Conservation (phyloP, 164 flowering plant species). For the Nelumbo lutea region DNA sequence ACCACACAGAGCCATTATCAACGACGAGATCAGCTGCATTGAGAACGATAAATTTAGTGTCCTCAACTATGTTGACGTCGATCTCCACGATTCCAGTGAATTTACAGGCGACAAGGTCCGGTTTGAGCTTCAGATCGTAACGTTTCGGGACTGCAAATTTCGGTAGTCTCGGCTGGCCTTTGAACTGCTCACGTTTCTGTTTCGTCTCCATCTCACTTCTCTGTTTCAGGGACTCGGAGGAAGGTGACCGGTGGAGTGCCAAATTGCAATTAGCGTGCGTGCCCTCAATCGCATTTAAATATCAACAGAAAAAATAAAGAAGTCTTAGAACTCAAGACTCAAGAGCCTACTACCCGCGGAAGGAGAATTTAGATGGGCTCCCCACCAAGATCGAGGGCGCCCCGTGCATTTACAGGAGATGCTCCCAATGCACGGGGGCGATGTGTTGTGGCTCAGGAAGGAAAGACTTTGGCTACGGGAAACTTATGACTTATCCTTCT, state of each 20-base stretch:
- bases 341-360: too few species aligned
- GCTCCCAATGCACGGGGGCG: too few species aligned
- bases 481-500: too few species aligned
- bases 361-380: too few species aligned
- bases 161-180: conserved; percentile 50
- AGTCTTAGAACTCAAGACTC: too few species aligned
- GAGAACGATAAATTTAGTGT: background rate
- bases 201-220: conserved; percentile 1
- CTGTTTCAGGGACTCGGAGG: background rate
- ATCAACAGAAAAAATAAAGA: too few species aligned
- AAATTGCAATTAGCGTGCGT: too few species aligned
- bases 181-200: conserved; percentile 38
- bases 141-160: conserved; percentile 52
- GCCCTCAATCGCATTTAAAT: background rate
- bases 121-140: conserved; percentile 55
- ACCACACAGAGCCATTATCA: background rate
- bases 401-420: too few species aligned
- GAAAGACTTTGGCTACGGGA: too few species aligned
- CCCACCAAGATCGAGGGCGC: too few species aligned
- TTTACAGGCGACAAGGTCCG: conserved; percentile 55
- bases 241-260: too few species aligned
- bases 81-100: conserved; percentile 52
- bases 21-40: background rate
- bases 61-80: conserved; percentile 30
- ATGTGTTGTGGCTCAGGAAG: too few species aligned